phyloP scores from a whole-genome alignment of 208 protist species.

The Trypanosoma conorhini region DNA sequence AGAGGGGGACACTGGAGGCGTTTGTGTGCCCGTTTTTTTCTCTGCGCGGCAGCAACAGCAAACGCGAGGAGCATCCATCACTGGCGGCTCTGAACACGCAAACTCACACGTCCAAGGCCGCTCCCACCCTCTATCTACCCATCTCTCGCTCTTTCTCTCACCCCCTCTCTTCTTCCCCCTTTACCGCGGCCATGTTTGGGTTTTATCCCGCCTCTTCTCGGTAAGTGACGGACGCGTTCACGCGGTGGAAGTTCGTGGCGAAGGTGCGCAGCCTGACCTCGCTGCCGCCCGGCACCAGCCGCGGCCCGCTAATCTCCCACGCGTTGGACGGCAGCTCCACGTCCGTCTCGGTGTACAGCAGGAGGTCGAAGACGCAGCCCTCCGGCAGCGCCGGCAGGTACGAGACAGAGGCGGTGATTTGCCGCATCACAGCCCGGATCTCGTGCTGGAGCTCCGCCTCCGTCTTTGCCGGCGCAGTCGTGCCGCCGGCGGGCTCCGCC shows the following conservation, averaged over 20 bases:
- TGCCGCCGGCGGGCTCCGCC: neutral
- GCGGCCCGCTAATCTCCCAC: conserved; percentile 97
- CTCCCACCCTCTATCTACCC: neutral
- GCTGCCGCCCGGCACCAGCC: conserved; percentile 91
- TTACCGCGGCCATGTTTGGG: no score
- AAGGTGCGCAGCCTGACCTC: conserved; percentile 96
- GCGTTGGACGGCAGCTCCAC: conserved; percentile 69
- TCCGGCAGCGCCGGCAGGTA: conserved; percentile 95
- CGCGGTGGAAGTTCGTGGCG: conserved; percentile 90
- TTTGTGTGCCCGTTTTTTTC: neutral
- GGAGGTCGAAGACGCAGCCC: conserved; percentile 91
- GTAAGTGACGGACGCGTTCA: conserved; percentile 90
- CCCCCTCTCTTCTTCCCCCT: neutral
- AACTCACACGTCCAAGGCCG: neutral
- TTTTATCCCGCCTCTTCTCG: conserved; percentile 29
- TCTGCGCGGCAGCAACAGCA: neutral
- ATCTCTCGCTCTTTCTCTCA: neutral
- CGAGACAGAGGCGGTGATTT: conserved; percentile 97
- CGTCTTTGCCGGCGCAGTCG: conserved; percentile 15
- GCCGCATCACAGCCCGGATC: conserved; percentile 96
- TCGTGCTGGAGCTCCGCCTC: conserved; percentile 93
- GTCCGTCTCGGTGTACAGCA: conserved; percentile 92
- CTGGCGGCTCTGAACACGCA: neutral
- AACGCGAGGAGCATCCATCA: conserved; percentile 1
- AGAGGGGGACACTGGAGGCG: neutral